A percentile compares a stretch with the other conserved stretches of the same genome.
These are phyloP conservation scores for Talaromyces trachyspermus DNA, from an alignment of 495 filamentous ascomycete species.

Conservation along the genomic window DNA sequence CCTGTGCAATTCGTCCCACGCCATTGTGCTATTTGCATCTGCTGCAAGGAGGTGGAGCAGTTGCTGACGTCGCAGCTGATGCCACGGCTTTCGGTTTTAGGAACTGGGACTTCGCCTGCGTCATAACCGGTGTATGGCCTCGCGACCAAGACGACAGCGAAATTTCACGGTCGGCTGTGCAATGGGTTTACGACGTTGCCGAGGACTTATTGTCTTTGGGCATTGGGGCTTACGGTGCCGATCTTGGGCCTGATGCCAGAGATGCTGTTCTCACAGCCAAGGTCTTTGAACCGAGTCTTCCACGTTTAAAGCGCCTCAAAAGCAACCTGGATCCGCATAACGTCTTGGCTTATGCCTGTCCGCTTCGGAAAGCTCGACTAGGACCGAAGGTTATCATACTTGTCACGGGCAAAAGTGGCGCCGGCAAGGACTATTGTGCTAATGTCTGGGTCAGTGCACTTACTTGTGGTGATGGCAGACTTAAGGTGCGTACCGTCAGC, in stretches of 20 bases:
- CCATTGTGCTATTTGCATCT: conserved; percentile 57
- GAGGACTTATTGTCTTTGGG: conserved; percentile 41
- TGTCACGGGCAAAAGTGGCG: conserved; percentile 51
- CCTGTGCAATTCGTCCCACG: conserved; percentile 44
- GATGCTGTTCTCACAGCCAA: conserved; percentile 43
- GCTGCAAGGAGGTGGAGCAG: conserved; percentile 50
- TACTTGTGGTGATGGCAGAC: conserved; percentile 23
- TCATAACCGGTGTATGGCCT: conserved; percentile 56
- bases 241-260: conserved; percentile 56
- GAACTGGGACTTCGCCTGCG: conserved; percentile 58
- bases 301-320: conserved; percentile 49
- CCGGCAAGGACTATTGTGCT: conserved; percentile 57
- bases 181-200: conserved; percentile 52
- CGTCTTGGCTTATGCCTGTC: conserved; percentile 50
- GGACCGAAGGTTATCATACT: conserved; percentile 49
- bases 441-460: conserved; percentile 40
- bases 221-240: conserved; percentile 50
- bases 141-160: conserved; percentile 48
- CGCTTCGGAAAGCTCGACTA: conserved; percentile 32
- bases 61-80: conserved; percentile 38
- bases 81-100: conserved; percentile 56
- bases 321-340: conserved; percentile 40
- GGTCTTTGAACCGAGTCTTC: conserved; percentile 51
- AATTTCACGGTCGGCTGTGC: conserved; percentile 30
- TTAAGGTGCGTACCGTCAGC: conserved; percentile 42